Evolutionary conservation across 352 stramenopile species (phyloP).

Genomic region (Elongisporangium anandrum): DNA sequence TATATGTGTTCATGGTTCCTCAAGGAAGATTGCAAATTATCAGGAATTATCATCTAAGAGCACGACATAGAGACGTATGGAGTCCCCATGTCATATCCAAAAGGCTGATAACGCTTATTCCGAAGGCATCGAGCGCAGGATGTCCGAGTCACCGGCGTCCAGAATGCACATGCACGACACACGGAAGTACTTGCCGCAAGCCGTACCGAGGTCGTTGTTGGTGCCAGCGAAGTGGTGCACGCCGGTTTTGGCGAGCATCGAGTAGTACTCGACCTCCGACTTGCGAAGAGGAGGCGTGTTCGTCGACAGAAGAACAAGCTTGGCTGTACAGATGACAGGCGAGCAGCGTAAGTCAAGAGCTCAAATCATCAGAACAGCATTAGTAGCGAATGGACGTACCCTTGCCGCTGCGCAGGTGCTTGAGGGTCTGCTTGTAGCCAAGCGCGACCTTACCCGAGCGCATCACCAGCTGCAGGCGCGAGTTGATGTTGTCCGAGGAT

Average conservation of each 20-base stretch:
- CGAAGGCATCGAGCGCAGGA: slow-evolving; percentile 82
- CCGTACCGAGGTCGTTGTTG: slow-evolving; percentile 98
- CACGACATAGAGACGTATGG: neutral
- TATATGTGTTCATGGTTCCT: neutral
- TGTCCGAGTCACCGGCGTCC: slow-evolving; percentile 99
- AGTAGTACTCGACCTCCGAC: slow-evolving; percentile 99
- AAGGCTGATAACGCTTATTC: slow-evolving; percentile 33
- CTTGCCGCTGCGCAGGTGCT: slow-evolving; percentile 95
- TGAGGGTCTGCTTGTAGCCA: slow-evolving; percentile 98
- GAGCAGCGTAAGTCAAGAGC: no score
- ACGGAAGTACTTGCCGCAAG: slow-evolving; percentile 99
- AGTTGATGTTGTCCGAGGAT: slow-evolving; percentile 99
- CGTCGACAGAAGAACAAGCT: slow-evolving; percentile 96
- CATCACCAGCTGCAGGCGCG: slow-evolving; percentile 98
- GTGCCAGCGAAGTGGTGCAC: slow-evolving; percentile 98
- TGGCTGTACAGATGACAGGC: no score
- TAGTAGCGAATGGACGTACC: slow-evolving; percentile 23
- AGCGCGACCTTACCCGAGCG: slow-evolving; percentile 98
- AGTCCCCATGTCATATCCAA: neutral
- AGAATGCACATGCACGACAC: slow-evolving; percentile 96
- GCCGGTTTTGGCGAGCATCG: slow-evolving; percentile 98
- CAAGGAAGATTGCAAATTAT: neutral
- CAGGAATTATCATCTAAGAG: neutral
- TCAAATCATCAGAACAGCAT: neutral
- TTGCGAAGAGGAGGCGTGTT: slow-evolving; percentile 99